A percentile compares a stretch with the other conserved stretches of the same genome.
These are phyloP conservation scores for Kodamaea fukazawae DNA, from an alignment of 805 yeast species.

Conservation along the genomic window DNA sequence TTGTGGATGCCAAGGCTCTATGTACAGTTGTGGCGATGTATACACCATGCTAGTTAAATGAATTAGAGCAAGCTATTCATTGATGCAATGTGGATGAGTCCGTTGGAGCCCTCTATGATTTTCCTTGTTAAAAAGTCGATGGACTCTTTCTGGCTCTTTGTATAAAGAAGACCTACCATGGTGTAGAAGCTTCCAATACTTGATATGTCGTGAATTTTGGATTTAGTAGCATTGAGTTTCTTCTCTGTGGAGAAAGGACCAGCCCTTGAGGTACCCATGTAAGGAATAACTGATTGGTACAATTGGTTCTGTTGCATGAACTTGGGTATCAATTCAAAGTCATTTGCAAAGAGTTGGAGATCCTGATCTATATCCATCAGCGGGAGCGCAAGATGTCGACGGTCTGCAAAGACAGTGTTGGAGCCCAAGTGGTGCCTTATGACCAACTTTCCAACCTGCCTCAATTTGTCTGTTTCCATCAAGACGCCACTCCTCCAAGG, in stretches of 20 bases:
- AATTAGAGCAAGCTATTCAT: too few relatives aligned
- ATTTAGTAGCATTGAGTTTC: conserved; percentile 9
- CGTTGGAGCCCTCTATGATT: conserved; percentile 27
- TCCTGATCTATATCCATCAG: conserved; percentile 25
- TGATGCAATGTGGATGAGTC: conserved; percentile 26
- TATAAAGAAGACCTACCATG: conserved; percentile 33
- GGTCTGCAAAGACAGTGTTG: conserved; percentile 27
- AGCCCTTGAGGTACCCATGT: conserved; percentile 25
- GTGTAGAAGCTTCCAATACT: conserved; percentile 38
- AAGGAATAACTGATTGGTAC: conserved; percentile 29
- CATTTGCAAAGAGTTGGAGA: conserved; percentile 18
- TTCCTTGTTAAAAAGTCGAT: conserved; percentile 20
- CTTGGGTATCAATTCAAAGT: conserved; percentile 20
- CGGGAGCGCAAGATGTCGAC: conserved; percentile 29
- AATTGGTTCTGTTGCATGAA: conserved; percentile 33
- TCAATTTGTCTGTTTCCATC: conserved; percentile 19
- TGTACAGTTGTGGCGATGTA: too few relatives aligned
- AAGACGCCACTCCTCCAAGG: not conserved
- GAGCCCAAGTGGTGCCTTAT: conserved; percentile 23
- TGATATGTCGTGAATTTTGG: conserved; percentile 20
- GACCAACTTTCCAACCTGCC: conserved; percentile 25
- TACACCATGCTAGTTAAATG: too few relatives aligned
- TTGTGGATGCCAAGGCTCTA: too few relatives aligned
- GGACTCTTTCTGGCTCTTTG: conserved; percentile 25
- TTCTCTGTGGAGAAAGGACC: conserved; percentile 16